Evolutionary conservation across 176 grass and related monocot species (phyloP).

Genomic region (Lolium multiflorum): DNA sequence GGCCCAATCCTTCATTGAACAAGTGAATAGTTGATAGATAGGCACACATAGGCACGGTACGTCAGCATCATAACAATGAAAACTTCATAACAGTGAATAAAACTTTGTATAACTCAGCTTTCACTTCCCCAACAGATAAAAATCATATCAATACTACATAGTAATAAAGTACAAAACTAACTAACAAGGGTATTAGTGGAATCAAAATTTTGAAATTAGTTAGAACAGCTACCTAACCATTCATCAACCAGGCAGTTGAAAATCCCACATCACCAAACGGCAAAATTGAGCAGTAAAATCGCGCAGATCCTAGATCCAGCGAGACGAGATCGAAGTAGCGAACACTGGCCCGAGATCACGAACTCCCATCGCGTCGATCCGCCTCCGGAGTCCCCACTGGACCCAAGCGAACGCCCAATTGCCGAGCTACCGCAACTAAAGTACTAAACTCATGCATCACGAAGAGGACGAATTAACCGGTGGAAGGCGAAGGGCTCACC

Average conservation of each 20-base stretch:
- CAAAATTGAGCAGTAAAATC: conserved; percentile 33
- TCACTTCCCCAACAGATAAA: not conserved
- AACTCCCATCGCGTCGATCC: conserved; percentile 28
- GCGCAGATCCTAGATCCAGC: not conserved
- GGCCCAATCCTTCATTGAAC: not conserved
- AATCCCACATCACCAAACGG: not conserved
- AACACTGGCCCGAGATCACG: not conserved
- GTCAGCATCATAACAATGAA: not conserved
- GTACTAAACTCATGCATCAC: conserved; percentile 38
- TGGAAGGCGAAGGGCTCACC: conserved; percentile 33
- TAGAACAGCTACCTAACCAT: not conserved
- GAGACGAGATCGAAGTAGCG: not conserved
- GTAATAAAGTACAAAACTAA: not conserved
- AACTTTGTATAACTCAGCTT: not conserved
- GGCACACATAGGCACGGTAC: conserved; percentile 8
- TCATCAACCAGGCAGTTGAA: not conserved
- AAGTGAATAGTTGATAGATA: not conserved
- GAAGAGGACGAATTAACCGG: not conserved
- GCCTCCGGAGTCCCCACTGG: not conserved
- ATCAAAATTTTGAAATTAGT: not conserved
- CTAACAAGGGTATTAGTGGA: not conserved
- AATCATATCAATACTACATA: not conserved
- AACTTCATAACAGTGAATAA: not conserved
- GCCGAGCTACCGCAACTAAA: conserved; percentile 11
- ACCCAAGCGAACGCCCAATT: not conserved